Base-by-base conservation (phyloP, 257 asterid species). In the Handroanthus guayacan region DNA sequence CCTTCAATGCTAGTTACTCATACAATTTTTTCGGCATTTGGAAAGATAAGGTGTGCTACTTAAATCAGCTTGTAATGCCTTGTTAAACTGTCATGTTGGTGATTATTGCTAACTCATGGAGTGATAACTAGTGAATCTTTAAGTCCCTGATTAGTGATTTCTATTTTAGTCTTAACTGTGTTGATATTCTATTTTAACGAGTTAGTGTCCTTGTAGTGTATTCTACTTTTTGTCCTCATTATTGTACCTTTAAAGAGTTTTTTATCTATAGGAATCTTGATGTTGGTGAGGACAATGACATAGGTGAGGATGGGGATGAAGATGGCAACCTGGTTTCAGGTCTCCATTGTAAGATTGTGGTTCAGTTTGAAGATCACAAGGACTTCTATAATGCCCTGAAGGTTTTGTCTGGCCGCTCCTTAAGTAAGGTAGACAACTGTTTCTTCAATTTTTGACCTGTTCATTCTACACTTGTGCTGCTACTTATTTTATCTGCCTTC, bases 1-100 rank as follows among this genome's bases (percentile, higher is more conserved):
- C 99, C 99, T 68, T 95, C 99, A 50, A 93, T 95, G 98, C 92
- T 95, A 50, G 97, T 93, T 65, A 85, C 95, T 67, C 98, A 95
- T 71, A 91, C 97, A 58, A 93, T 95, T 75, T 80, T 95, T 71
- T 93, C 98, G 12, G 85, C 89, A 13, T 83, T 95, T 81, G 98
- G 99, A 83, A 85, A 89, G 80, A 90, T 94, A 81, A 88, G 97
- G 99, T 84, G 18, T 36, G 84, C 8, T 72, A 68, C 74, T 80
- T 63, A 71, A 64, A 13, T 52, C 56, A 39, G 68, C 71, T 75
- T 43, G 79, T 43, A 55, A 11, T 75, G 63, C 48, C 9, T 79
- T 62, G 16, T 51, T 48, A 62, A 44, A 41, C 47, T 45, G 79
- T 50, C 16, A 43, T 43, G 39, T 66, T 54, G 71, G 56, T 64